Evolutionary conservation across 331 rosid genomes (phyloP), one percentile per base, ranked within the genome.

Genomic region (Telfairia occidentalis): DNA sequence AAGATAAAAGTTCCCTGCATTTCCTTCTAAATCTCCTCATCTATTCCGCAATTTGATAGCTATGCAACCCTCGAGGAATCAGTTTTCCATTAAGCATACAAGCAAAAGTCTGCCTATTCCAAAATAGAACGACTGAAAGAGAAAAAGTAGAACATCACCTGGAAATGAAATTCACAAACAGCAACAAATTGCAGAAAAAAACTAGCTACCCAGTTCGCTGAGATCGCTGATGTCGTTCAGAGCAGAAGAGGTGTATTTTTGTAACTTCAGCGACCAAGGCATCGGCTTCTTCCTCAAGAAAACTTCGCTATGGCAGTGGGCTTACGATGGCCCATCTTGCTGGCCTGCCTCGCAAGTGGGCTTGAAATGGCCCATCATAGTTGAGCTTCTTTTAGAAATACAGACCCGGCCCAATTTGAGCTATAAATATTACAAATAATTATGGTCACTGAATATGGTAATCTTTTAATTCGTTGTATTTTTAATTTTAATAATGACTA

Each of bases 211-310:
- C 18, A 66, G 32, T 34, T 66, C 38, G 38, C 30, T 58, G 53
- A 42, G 34, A 66, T 66, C 73, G 73, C 53, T 23, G 35, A 21
- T 38, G 49, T 34, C 9, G 16, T 35, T 3, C 46, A 18, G 70
- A 61, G 45, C 6, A 32, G 24, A 34, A 9, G 15, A 34, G 69
- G 18, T 61, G 69, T 61, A 5, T 13, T 30, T 34, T 24, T 30
- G 71, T 49, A 37, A 64, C 30, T 64, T 64, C 71, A 64, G 71
- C 9, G 13, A 37, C 49, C 1, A 63, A 64, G 30, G 19, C 7
- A 65, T 19, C 49, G 32, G 72, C 50, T 65, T 65, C 72, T 38
- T 64, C 30, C 71, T 37, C 71, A 64, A 64, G 71, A 64, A 64
- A 65, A 65, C 72, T 65, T 65, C 72, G 72, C 19, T 21, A 19